These are phyloP conservation scores for Solanum piurae DNA, from an alignment of 257 asterid genomes.

Conservation along the genomic window DNA sequence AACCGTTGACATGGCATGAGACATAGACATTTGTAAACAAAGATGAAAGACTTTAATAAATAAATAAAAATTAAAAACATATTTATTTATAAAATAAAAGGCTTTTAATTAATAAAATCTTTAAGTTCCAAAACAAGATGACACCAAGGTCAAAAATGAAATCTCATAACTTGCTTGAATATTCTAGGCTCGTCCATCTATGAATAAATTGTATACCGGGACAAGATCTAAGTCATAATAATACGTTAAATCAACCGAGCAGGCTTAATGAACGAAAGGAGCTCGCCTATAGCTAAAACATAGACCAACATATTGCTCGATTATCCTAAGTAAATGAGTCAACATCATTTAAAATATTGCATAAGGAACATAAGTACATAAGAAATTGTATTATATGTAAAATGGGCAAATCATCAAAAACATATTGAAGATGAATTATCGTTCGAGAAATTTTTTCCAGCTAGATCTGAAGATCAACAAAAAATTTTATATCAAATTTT, in stretches of 20 bases:
- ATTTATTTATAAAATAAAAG: neutral
- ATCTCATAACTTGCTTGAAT: neutral
- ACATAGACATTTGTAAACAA: rapidly evolving
- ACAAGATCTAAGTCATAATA: neutral
- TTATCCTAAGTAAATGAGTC: neutral
- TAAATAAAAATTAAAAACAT: too few species aligned
- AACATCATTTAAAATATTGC: neutral
- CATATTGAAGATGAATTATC: too few species aligned
- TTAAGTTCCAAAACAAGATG: neutral
- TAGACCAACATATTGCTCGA: too few species aligned
- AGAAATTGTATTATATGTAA: neutral
- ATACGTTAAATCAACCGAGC: neutral
- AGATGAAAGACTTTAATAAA: neutral
- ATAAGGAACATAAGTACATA: neutral
- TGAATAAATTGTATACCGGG: neutral
- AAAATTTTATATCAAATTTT: too few species aligned
- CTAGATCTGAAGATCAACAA: too few species aligned
- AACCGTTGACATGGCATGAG: neutral
- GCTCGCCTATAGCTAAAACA: neutral
- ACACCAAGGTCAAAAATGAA: neutral
- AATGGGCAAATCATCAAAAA: neutral
- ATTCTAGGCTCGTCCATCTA: neutral
- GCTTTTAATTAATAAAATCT: neutral
- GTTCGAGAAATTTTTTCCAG: rapidly evolving
- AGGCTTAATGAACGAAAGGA: neutral